These are phyloP conservation scores for Ogataea polymorpha DNA, from an alignment of 805 yeast species.

Conservation along the genomic window DNA sequence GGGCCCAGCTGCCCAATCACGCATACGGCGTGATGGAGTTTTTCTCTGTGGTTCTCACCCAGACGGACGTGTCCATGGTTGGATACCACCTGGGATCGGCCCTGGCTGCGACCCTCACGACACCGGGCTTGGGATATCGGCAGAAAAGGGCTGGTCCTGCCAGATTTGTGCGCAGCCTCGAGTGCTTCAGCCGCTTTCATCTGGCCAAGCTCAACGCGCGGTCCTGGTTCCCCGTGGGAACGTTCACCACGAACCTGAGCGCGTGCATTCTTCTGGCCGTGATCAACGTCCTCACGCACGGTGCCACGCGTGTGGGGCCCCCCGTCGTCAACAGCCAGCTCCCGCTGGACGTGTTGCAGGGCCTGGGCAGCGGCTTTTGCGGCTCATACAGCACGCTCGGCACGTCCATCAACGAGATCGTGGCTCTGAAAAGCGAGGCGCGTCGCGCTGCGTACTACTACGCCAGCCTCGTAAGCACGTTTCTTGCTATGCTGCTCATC, in stretches of 20 bases:
- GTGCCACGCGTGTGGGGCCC: constrained; percentile 5
- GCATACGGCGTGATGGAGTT: constrained; percentile 83
- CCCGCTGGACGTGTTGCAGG: constrained; percentile 22
- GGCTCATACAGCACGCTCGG: constrained; percentile 50
- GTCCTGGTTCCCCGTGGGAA: constrained; percentile 51
- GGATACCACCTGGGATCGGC: constrained; percentile 62
- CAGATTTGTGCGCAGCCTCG: constrained; percentile 12
- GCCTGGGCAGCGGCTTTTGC: constrained; percentile 27
- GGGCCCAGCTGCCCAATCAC: constrained; percentile 43
- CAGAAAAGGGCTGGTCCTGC: not conserved
- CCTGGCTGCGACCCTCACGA: constrained; percentile 32
- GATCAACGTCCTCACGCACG: constrained; percentile 19
- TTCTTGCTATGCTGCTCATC: constrained; percentile 49
- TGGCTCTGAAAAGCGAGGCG: constrained; percentile 22
- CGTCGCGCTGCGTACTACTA: constrained; percentile 48
- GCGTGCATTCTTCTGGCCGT: constrained; percentile 24
- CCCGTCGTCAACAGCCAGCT: constrained; percentile 14
- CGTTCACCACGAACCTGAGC: constrained; percentile 37
- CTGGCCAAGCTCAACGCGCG: constrained; percentile 49
- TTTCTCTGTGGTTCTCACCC: constrained; percentile 57
- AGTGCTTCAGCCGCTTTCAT: constrained; percentile 53
- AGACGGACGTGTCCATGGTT: constrained; percentile 57
- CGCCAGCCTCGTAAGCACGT: constrained; percentile 45
- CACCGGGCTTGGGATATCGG: constrained; percentile 3
- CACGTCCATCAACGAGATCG: constrained; percentile 71